Conservation (phyloP, 2,329 filamentous ascomycete genomes). For the Fusarium kyushuense region DNA sequence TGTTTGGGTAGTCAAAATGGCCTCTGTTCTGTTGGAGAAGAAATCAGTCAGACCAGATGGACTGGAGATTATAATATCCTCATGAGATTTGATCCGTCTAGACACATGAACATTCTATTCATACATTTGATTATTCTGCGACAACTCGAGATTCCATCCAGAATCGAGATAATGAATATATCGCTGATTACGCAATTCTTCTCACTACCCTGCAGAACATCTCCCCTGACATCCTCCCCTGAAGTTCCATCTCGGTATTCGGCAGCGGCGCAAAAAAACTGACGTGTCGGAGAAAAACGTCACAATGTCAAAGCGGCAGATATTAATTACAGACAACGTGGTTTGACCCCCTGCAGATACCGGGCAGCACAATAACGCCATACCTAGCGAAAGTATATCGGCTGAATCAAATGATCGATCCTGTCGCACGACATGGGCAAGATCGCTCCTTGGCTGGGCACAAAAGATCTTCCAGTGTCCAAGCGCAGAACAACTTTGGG, state of each 20-base stretch:
- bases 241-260: neutral
- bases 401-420: neutral
- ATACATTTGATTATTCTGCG: accelerated
- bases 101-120: no score
- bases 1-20: neutral
- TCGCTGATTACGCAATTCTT: neutral
- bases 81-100: no score
- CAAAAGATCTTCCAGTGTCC: neutral
- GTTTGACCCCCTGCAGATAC: neutral
- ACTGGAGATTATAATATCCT: no score
- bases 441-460: neutral
- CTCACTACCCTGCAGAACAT: no score
- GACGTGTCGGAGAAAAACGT: neutral
- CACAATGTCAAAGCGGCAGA: neutral
- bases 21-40: no score
- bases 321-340: neutral
- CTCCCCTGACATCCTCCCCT: neutral
- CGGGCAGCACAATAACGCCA: neutral
- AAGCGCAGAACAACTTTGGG: neutral
- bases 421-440: neutral
- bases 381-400: neutral
- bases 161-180: neutral
- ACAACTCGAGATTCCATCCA: accelerated
- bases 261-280: neutral
- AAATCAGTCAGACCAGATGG: no score